Conservation (phyloP, 129 eudicot genomes). For the Solidago caesia region DNA sequence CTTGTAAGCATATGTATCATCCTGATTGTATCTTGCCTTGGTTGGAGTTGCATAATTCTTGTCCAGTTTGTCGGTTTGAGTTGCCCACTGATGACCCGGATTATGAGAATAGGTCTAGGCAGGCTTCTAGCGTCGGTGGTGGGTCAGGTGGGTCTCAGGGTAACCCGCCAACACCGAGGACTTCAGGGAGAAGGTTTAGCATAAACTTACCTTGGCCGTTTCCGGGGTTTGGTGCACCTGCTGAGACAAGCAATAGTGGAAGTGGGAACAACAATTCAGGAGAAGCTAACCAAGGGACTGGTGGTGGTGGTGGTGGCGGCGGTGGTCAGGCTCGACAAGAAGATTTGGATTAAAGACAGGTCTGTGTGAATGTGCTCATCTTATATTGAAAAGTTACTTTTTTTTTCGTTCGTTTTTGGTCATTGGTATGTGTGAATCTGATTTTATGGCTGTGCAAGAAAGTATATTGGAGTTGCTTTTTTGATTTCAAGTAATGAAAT, state of each 20-base stretch:
- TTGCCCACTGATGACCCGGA: constrained; percentile 85
- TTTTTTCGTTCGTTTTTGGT: constrained; percentile 3
- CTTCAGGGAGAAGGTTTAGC: constrained; percentile 69
- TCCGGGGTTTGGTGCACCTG: constrained; percentile 37
- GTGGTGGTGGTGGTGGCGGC: constrained; percentile 51
- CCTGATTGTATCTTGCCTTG: constrained; percentile 73
- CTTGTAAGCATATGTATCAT: constrained; percentile 82
- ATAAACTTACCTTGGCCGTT: constrained; percentile 71
- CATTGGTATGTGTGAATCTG: neutral
- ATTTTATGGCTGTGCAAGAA: constrained; percentile 27
- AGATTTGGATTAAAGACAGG: constrained; percentile 56
- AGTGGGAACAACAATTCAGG: constrained; percentile 49
- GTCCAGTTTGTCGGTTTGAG: constrained; percentile 85
- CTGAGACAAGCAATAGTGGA: constrained; percentile 66
- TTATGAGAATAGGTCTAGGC: constrained; percentile 55
- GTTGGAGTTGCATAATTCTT: constrained; percentile 83
- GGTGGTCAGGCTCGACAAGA: constrained; percentile 59
- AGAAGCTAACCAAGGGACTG: constrained; percentile 40
- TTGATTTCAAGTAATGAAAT: neutral
- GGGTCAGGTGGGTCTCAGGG: constrained; percentile 33
- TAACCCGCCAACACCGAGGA: constrained; percentile 45
- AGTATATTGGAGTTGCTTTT: constrained; percentile 5
- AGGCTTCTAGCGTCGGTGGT: constrained; percentile 25
- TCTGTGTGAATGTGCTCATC: constrained; percentile 25
- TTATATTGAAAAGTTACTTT: neutral